Evolutionary conservation across 495 filamentous ascomycete genomes (phyloP), one percentile per base, ranked within the genome.

Genomic region (Aspergillus steynii): DNA sequence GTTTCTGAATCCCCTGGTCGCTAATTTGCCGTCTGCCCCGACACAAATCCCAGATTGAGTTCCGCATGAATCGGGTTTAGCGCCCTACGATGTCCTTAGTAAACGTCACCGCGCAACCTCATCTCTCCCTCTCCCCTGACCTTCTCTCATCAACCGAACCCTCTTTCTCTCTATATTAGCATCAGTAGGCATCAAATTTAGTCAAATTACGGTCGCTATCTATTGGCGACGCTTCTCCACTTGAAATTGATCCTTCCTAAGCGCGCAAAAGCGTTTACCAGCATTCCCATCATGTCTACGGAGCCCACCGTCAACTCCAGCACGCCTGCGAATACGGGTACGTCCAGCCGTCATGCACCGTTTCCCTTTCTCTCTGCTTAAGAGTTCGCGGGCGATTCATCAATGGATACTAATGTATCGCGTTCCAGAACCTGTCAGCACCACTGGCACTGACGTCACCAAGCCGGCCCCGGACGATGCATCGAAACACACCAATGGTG

Each of bases 101-200:
- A 68, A 74, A 76, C 74, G 74, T 76, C 74, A 78, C 72, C 64
- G 69, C 69, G 71, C 72, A 71, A 76, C 72, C 71, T 76, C 74
- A 71, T 59, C 58, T 73, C 60, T 56, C 53, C 34, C 42, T 54
- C 52, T 57, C 59, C 60, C 57, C 29, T 52, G 47, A 53, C 47
- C 55, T 63, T 58, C 48, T 59, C 50, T 51, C 59, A 37, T 49
- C 54, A 51, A 28, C 58, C 25, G 32, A 51, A 47, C 53, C 27
- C 47, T 29, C 46, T 15, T n/a, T 28, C 29, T 55, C 34, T 58
- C 25, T 25, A 37, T 25, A 20, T 28, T 34, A 31, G 63, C 31
- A 53, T 62, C 53, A 63, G 62, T 62, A 61, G 32, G 59, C 62
- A 61, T 37, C 53, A 49, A 56, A 54, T 59, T 51, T 37, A 8